These are phyloP conservation scores for Mortierella sp. DNA, from an alignment of 371 early-diverging fungal genomes.

Conservation along the genomic window DNA sequence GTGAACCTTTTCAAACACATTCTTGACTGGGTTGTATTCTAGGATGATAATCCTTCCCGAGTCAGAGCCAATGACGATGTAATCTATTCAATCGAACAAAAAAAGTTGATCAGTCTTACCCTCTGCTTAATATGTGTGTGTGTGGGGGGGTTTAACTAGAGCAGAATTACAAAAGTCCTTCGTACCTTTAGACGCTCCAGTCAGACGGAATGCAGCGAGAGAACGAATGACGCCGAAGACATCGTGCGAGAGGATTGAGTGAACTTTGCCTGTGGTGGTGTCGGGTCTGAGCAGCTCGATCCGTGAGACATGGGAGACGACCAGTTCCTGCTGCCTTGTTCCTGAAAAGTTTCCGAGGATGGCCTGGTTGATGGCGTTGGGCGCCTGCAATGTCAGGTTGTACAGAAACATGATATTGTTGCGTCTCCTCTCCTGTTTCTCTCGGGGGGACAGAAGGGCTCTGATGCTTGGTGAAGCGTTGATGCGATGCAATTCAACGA, in stretches of 20 bases:
- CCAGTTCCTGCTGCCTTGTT: slow-evolving; percentile 90
- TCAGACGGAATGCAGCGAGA: slow-evolving; percentile 78
- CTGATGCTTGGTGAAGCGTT: no score
- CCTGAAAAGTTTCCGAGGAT: slow-evolving; percentile 95
- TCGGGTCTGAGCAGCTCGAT: slow-evolving; percentile 89
- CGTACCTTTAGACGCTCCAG: slow-evolving; percentile 80
- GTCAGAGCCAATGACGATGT: slow-evolving; percentile 91
- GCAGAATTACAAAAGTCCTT: neutral
- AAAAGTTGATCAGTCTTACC: slow-evolving; percentile 3
- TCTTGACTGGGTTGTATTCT: slow-evolving; percentile 85
- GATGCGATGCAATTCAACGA: no score
- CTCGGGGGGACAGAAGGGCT: no score
- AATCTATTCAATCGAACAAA: slow-evolving; percentile 67
- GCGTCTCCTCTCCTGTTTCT: no score
- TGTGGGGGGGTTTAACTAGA: no score
- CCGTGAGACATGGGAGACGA: slow-evolving; percentile 82
- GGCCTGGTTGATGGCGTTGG: slow-evolving; percentile 82
- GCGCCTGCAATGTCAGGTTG: slow-evolving; percentile 88
- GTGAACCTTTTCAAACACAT: slow-evolving; percentile 86
- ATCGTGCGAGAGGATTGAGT: slow-evolving; percentile 78
- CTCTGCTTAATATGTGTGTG: no score
- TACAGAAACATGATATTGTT: slow-evolving; percentile 85
- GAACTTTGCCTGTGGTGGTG: slow-evolving; percentile 84
- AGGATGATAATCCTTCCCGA: slow-evolving; percentile 92
- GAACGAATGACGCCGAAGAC: slow-evolving; percentile 91